Evolutionary conservation across 257 asterid species (phyloP).

Genomic region (Capsicum pubescens): DNA sequence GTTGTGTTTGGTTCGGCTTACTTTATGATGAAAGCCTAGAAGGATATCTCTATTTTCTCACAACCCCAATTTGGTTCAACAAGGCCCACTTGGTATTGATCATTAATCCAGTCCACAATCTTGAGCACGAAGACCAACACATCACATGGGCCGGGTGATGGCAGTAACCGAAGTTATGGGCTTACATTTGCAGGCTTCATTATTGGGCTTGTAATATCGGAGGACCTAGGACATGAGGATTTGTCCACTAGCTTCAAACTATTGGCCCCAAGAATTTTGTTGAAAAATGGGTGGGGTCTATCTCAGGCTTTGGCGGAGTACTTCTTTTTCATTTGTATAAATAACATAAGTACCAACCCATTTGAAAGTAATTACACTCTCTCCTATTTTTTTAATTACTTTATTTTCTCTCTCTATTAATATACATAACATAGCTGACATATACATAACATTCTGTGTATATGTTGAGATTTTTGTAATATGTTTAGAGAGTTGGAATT

Average conservation of each 20-base stretch:
- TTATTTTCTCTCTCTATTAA: too few relatives aligned
- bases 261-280: neutral
- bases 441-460: too few relatives aligned
- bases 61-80: neutral
- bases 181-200: neutral
- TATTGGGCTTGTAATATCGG: neutral
- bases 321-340: too few relatives aligned
- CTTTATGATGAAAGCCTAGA: neutral
- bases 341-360: too few relatives aligned
- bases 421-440: too few relatives aligned
- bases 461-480: too few relatives aligned
- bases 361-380: too few relatives aligned
- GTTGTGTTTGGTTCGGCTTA: too few relatives aligned
- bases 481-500: too few relatives aligned
- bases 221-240: neutral
- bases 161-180: neutral
- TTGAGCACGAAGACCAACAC: neutral
- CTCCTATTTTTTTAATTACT: too few relatives aligned
- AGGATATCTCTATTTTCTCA: neutral
- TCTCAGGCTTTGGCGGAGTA: neutral
- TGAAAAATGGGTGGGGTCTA: neutral
- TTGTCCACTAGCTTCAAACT: neutral
- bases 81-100: neutral
- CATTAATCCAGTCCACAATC: neutral
- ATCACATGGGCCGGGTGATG: neutral